A percentile compares a stretch with the other conserved stretches of the same genome.
Conservation (phyloP, 139 green algal species). For the Haematococcus lacustris region DNA sequence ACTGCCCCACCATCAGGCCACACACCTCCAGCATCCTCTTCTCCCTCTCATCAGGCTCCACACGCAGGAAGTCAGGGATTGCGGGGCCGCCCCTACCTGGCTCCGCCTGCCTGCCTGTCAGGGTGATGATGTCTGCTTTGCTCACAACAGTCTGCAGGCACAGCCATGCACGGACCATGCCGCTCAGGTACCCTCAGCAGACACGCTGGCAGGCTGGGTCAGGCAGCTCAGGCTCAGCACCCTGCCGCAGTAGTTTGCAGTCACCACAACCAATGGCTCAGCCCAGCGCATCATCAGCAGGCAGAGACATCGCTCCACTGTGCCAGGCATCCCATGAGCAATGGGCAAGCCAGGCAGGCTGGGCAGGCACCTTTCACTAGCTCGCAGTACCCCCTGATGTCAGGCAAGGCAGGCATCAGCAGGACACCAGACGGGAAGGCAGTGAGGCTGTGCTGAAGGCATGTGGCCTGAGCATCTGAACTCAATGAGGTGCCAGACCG, state of each 20-base stretch:
- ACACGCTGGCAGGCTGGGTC: not conserved
- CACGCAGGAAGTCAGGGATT: constrained; percentile 28
- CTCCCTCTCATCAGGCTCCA: constrained; percentile 24
- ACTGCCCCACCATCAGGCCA: not conserved
- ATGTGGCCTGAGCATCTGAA: no score
- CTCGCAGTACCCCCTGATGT: not conserved
- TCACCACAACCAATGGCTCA: not conserved
- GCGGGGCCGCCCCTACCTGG: not conserved
- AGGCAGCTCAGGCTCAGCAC: no score
- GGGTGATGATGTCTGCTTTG: not conserved
- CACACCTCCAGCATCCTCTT: constrained; percentile 4
- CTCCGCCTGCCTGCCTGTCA: constrained; percentile 1
- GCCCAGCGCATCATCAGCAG: not conserved
- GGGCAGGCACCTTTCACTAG: not conserved
- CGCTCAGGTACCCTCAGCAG: not conserved
- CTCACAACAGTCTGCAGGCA: not conserved
- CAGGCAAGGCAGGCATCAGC: not conserved
- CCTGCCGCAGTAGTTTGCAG: no score
- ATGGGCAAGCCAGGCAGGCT: no score
- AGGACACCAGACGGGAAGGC: not conserved
- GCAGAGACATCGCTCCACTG: not conserved
- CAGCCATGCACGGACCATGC: not conserved
- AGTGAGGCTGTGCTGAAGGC: no score
- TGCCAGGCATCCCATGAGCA: no score
- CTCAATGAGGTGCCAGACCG: not conserved